These are phyloP conservation scores for Neurospora sp. DNA, from an alignment of 495 filamentous ascomycete genomes.

Conservation along the genomic window DNA sequence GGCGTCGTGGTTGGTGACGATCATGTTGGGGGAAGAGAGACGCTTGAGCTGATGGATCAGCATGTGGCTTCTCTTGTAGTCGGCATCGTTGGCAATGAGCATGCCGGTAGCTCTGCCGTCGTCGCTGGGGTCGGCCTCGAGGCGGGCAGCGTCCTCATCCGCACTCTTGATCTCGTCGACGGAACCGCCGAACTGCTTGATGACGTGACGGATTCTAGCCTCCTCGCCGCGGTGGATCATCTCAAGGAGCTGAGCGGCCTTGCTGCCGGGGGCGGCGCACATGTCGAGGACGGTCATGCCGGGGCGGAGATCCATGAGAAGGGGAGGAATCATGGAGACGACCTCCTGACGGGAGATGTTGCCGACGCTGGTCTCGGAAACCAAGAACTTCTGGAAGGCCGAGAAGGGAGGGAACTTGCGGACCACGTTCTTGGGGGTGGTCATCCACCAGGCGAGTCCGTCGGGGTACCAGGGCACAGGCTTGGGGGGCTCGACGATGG, in stretches of 20 bases:
- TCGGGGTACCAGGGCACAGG: slow-evolving; percentile 88
- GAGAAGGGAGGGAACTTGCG: slow-evolving; percentile 86
- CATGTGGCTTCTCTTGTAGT: slow-evolving; percentile 94
- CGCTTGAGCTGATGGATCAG: slow-evolving; percentile 95
- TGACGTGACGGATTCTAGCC: slow-evolving; percentile 55
- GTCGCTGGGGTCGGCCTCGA: slow-evolving; percentile 53
- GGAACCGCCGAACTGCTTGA: slow-evolving; percentile 43
- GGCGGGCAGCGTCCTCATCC: slow-evolving; percentile 37
- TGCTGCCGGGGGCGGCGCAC: slow-evolving; percentile 94
- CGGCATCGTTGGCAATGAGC: slow-evolving; percentile 88
- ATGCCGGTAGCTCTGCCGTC: slow-evolving; percentile 82
- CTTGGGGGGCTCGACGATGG: slow-evolving; percentile 66
- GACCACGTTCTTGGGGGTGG: slow-evolving; percentile 86
- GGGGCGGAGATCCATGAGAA: slow-evolving; percentile 81
- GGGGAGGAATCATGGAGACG: slow-evolving; percentile 96
- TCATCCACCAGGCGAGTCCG: slow-evolving; percentile 89
- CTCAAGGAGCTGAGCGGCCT: slow-evolving; percentile 90
- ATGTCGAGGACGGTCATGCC: slow-evolving; percentile 90
- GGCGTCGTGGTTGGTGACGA: slow-evolving; percentile 96
- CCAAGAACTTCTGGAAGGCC: slow-evolving; percentile 95
- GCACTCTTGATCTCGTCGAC: slow-evolving; percentile 37
- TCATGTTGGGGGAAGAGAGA: slow-evolving; percentile 88
- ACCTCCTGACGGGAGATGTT: slow-evolving; percentile 96
- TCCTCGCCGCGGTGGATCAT: slow-evolving; percentile 90
- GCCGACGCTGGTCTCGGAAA: slow-evolving; percentile 90